Base-by-base conservation (phyloP, 257 asterid genomes). In the Thymus quinquecostatus region DNA sequence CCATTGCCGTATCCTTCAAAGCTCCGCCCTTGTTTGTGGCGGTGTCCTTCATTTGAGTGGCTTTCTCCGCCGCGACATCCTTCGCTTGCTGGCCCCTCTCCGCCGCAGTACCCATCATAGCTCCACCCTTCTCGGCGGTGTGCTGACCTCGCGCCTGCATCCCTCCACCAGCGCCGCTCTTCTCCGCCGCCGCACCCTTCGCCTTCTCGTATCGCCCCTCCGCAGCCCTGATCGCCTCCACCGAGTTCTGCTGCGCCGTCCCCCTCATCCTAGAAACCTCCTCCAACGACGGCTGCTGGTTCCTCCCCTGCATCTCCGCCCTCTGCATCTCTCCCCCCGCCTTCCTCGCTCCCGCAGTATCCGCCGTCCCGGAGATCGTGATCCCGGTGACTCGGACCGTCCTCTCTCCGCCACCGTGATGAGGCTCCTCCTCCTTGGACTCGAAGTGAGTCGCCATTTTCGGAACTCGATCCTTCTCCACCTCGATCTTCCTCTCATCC, bases 181-280 rank as follows among this genome's bases (percentile, higher is more conserved):
- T 30, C 12, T 67, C 72, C 48, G 48, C 48, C 11, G 48, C 40
- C 2, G 40, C 41, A 6, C 41, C 41, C 41, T 38, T 38, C 7
- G 41, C 82, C 56, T 67, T 77, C 55, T 82, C 60, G 10, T 55
- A 83, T 1, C 88, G 78, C 60, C 85, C 81, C 43, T 81, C 85
- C 0, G 94, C 89, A 0, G 86, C 86, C 14, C 84, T 69, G 41
- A 87, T 79, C 0, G 92, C 83, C 9, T 87, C 87, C 54, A 54
- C 62, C 1, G 92, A 87, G 0, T 83, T 88, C 81, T 88, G 88
- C 50, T 91, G 97, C 5, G 96, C 97, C 3, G 71, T 41, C 21
- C 70, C 82, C 71, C 97, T 82, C 64, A 80, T 33, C 1, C 75
- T 74, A 0, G 88, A 74, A 2, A 86, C 68, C 75, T 90, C 96